Percentiles rank a stretch among this genome's conserved stretches.
phyloP scores from a whole-genome alignment of 495 filamentous ascomycete species.

The Delitschia confertaspora region DNA sequence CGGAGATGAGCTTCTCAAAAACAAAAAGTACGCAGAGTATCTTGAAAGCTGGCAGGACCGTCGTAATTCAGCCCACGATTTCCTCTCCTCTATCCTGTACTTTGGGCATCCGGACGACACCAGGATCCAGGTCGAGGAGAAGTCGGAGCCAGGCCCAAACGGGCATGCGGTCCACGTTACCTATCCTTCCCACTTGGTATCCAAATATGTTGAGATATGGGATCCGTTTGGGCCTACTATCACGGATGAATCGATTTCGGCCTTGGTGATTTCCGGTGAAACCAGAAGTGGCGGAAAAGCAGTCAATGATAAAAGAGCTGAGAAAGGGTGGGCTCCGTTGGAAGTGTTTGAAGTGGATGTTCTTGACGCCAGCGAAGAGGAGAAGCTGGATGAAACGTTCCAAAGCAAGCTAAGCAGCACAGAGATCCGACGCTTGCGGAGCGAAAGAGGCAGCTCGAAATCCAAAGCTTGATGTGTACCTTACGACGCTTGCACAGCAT shows the following conservation, averaged over 20 bases:
- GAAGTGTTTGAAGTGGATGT: slow-evolving; percentile 91
- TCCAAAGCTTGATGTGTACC: slow-evolving; percentile 2
- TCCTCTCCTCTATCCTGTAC: slow-evolving; percentile 63
- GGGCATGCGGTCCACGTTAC: slow-evolving; percentile 44
- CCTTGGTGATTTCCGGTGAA: slow-evolving; percentile 82
- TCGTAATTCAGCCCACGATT: slow-evolving; percentile 55
- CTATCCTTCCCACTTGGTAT: slow-evolving; percentile 40
- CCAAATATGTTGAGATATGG: slow-evolving; percentile 74
- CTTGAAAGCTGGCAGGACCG: slow-evolving; percentile 72
- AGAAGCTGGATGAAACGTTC: slow-evolving; percentile 47
- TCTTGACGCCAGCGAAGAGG: slow-evolving; percentile 58
- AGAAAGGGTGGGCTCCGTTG: slow-evolving; percentile 67
- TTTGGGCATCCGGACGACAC: slow-evolving; percentile 36
- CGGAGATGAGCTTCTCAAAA: slow-evolving; percentile 71
- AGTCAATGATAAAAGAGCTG: slow-evolving; percentile 69
- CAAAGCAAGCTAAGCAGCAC: slow-evolving; percentile 78
- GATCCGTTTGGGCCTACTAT: slow-evolving; percentile 90
- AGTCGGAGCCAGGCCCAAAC: slow-evolving; percentile 40
- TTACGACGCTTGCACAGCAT: neutral
- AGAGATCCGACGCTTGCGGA: slow-evolving; percentile 48
- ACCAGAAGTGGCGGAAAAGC: slow-evolving; percentile 73
- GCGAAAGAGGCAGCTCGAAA: slow-evolving; percentile 24
- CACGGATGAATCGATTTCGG: slow-evolving; percentile 67
- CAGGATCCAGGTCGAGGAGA: slow-evolving; percentile 28
- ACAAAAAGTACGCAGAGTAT: slow-evolving; percentile 77